Percentiles rank a stretch among this genome's conserved stretches.
Conservation (phyloP, 306 rosid species). For the Dryas octopetala region DNA sequence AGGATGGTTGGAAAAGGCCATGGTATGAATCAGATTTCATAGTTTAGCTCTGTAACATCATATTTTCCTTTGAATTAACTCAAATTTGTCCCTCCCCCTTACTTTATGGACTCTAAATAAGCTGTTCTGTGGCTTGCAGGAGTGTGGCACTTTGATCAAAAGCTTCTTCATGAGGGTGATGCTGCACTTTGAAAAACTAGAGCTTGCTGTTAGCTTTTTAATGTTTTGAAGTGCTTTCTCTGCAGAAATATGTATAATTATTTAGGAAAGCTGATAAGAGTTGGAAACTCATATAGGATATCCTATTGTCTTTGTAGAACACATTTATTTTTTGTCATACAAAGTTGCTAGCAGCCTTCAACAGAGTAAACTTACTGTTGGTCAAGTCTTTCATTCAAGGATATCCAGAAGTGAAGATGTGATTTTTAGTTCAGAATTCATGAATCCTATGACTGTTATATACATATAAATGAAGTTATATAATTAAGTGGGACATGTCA, state of each 20-base stretch:
- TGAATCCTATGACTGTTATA: no score
- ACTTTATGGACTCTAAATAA: not conserved
- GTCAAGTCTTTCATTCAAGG: no score
- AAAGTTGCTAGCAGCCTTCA: no score
- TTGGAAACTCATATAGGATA: no score
- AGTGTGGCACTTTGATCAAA: conserved; percentile 94
- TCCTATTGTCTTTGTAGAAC: no score
- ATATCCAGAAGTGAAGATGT: no score
- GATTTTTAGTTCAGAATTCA: no score
- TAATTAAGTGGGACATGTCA: no score
- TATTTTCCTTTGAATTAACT: not conserved
- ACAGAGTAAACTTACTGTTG: no score
- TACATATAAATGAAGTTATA: no score
- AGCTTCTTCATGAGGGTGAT: conserved; percentile 53
- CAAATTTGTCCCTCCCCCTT: not conserved
- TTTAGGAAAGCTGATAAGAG: conserved; percentile 16
- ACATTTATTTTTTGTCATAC: no score
- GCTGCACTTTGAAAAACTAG: conserved; percentile 26
- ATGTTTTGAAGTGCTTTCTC: conserved; percentile 9
- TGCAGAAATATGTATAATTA: conserved; percentile 11
- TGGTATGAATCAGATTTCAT: conserved; percentile 45
- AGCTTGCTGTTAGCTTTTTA: not conserved
- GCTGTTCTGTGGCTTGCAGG: conserved; percentile 46
- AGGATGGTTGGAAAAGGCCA: conserved; percentile 86
- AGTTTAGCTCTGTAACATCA: not conserved